Evolutionary conservation across 352 stramenopile species (phyloP), one percentile per base, ranked within the genome.

Genomic region (Globisporangium iwayamae): DNA sequence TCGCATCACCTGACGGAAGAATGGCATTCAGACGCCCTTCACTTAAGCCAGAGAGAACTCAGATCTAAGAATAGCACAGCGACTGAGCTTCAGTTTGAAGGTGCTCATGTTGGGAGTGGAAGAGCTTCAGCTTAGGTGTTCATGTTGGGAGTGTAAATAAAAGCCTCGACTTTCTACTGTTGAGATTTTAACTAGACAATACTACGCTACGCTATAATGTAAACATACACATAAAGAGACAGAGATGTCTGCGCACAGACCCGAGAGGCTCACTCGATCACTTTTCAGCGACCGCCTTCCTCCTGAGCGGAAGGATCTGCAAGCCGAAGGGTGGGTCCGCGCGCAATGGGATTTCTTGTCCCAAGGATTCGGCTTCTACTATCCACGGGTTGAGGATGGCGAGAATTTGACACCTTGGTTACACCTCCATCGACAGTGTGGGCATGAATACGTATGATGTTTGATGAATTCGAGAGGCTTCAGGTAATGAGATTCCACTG

Each of bases 371-470:
- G 86, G 86, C 86, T 88, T 95, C 79, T 75, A 86, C 73, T 68
- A 78, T 73, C 73, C 81, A 95, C 73, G 78, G 68, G 68, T 20
- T 76, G 50, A 70, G 76, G 75, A 73, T 79, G 74, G 73, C 70
- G 81, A 92, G 85, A 95, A 95, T 91, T 95, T 95, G 86, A 95
- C 86, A 91, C 84, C 90, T 95, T 95, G 86, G 86, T 90, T 90
- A 22, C 9, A n/a, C 45, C 9, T 32, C 39, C 11, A n/a, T 46
- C 39, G 14, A 7, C 32, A 36, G 32, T 3, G 13, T 46, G 14
- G 6, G 7, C 13, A 18, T 25, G 38, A 7, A 46, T 46, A 46
- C n/a, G 39, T 6, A 46, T 46, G 13, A 14, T n/a, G 10, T 53
- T n/a, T 7, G 52, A 39, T 36, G 9, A 48, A 56, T n/a, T 47